These are phyloP conservation scores for Paramecium octaurelia DNA, from an alignment of 73 alveolate genomes.

Conservation along the genomic window DNA sequence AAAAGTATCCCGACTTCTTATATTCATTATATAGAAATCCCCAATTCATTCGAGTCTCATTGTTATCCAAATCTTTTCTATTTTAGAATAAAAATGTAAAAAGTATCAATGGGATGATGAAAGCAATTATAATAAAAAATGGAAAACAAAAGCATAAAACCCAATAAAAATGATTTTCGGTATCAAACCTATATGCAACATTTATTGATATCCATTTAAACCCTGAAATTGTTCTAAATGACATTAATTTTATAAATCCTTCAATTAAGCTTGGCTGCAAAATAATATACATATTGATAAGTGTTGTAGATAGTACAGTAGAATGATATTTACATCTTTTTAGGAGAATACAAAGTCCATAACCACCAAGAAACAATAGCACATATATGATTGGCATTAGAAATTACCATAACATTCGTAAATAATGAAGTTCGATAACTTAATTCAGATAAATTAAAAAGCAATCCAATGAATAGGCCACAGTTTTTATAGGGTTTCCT, in stretches of 20 bases:
- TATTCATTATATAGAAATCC: slow-evolving; percentile 4
- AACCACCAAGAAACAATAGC: background rate
- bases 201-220: background rate
- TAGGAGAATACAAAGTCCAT: background rate
- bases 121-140: background rate
- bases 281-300: background rate
- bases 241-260: background rate
- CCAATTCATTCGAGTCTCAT: background rate
- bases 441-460: background rate
- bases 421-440: background rate
- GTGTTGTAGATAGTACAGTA: background rate
- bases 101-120: background rate
- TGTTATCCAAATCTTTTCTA: background rate
- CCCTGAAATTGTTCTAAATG: slow-evolving; percentile 10
- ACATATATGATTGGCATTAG: background rate
- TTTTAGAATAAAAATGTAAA: background rate
- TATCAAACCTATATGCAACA: background rate
- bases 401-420: background rate
- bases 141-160: background rate
- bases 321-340: background rate
- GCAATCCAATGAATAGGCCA: slow-evolving; percentile 43
- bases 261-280: background rate
- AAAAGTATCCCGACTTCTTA: background rate
- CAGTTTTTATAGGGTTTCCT: slow-evolving; percentile 34
- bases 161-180: background rate